phyloP scores from a whole-genome alignment of 2,329 filamentous ascomycete species.

The Xylariaceae sp. region DNA sequence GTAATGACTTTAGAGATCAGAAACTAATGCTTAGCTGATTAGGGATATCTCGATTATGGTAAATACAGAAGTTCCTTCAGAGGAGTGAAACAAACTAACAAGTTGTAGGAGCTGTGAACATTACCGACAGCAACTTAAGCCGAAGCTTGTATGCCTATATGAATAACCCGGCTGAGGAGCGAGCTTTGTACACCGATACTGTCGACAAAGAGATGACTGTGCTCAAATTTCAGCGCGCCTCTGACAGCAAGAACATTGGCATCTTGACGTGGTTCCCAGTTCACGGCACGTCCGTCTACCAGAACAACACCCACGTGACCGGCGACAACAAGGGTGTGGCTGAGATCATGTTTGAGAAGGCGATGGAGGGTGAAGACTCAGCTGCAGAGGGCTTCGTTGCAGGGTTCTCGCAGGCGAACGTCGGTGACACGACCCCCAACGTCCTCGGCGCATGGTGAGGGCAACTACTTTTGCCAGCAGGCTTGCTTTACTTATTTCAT shows the following conservation, averaged over 20 bases:
- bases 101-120: slow-evolving; percentile 54
- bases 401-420: slow-evolving; percentile 89
- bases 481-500: neutral
- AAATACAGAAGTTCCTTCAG: slow-evolving; percentile 6
- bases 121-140: slow-evolving; percentile 79
- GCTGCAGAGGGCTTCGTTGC: slow-evolving; percentile 76
- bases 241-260: slow-evolving; percentile 76
- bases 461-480: neutral
- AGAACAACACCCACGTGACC: slow-evolving; percentile 86
- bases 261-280: slow-evolving; percentile 89
- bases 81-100: slow-evolving; percentile 7
- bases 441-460: slow-evolving; percentile 72
- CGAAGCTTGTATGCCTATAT: slow-evolving; percentile 85
- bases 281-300: slow-evolving; percentile 87
- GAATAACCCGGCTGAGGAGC: slow-evolving; percentile 77
- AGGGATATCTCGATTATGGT: slow-evolving; percentile 72
- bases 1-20: neutral
- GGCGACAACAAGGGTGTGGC: slow-evolving; percentile 96
- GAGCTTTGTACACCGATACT: slow-evolving; percentile 46
- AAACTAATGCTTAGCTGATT: slow-evolving; percentile 35
- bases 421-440: slow-evolving; percentile 89
- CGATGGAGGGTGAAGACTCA: slow-evolving; percentile 57
- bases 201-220: slow-evolving; percentile 80
- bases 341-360: slow-evolving; percentile 80
- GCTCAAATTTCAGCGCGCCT: slow-evolving; percentile 73